phyloP scores from a whole-genome alignment of 768 basidiomycete species.

The Auriculariales sp. region DNA sequence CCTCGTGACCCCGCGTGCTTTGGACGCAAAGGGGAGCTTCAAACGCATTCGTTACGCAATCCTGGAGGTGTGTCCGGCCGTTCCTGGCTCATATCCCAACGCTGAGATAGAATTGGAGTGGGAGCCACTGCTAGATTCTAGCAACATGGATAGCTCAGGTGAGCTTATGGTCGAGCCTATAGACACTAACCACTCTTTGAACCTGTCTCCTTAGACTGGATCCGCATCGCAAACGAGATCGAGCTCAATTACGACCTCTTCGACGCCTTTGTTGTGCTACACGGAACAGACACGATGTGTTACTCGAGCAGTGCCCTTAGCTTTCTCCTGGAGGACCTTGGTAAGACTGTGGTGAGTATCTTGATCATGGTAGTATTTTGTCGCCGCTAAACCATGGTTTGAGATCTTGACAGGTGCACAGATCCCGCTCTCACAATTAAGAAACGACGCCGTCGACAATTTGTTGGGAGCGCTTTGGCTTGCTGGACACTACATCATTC shows the following conservation, averaged over 20 bases:
- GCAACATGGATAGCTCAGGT: conserved; percentile 78
- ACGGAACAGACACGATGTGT: conserved; percentile 87
- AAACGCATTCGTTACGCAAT: conserved; percentile 79
- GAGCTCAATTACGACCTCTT: conserved; percentile 78
- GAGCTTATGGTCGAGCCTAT: conserved; percentile 4
- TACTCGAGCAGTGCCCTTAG: conserved; percentile 81
- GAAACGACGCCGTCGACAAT: conserved; percentile 93
- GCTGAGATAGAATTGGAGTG: conserved; percentile 35
- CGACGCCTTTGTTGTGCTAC: conserved; percentile 83
- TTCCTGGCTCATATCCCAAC: not conserved
- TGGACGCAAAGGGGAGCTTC: conserved; percentile 41
- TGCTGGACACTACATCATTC: conserved; percentile 84
- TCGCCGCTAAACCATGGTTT: not conserved
- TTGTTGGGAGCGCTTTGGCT: conserved; percentile 78
- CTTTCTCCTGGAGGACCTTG: conserved; percentile 84
- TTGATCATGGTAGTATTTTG: not conserved
- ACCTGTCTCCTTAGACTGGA: conserved; percentile 49
- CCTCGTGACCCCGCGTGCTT: conserved; percentile 63
- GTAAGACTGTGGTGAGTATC: conserved; percentile 65
- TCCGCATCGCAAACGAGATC: conserved; percentile 80
- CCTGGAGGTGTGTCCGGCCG: conserved; percentile 50
- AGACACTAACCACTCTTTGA: conserved; percentile 4
- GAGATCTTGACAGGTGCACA: conserved; percentile 88
- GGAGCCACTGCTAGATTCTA: conserved; percentile 77
- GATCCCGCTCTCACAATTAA: conserved; percentile 77